Base-by-base conservation (phyloP, 2,329 filamentous ascomycete species). In the Aspergillus unguis region DNA sequence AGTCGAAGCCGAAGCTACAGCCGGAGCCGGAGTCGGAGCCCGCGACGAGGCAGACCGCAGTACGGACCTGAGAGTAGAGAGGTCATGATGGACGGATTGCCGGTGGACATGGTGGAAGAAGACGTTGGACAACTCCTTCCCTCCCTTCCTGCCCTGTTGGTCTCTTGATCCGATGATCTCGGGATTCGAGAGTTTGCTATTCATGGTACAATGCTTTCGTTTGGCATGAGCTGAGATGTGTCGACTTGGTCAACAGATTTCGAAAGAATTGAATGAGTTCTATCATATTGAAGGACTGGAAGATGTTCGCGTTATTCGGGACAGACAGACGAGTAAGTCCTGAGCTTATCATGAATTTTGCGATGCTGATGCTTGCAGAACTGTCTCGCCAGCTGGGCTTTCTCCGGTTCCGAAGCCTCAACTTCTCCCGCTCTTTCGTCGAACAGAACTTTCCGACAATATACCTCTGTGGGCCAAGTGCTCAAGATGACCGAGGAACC, bases 301-400 rank as follows among this genome's bases (percentile, higher is more conserved):
- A 61, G 80, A 82, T 59, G 72, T 83, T 44, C 75, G 80, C 17
- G 71, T 84, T 47, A 84, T 84, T 59, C 78, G 80, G 54, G 80
- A 84, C 59, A 76, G 80, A 51, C 77, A 80, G 55, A 83, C 80
- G 23, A 81, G 81, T 83, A 69, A 57, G 70, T 63, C 17, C 27
- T 57, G 2, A 9, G 29, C 32, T 11, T 17, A 32, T 26, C 9
- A 9, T 29, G 11, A 17, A 4, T 17, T 51, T 40, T 54, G 44
- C 35, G 17, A 5, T 49, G 50, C 50, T 61, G 48, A 57, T 44
- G 41, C 6, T 17, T 52, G 36, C 52, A 83, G 81, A 79, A 58
- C 65, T 76, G 55, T 82, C 81, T 27, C 75, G 80, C 54, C 75
- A 77, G 55, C 77, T 83, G 63, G 81, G 79, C 3, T 84, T 84